These are phyloP conservation scores for Gastrolobium villosum DNA, from an alignment of 306 rosid species.

Conservation along the genomic window DNA sequence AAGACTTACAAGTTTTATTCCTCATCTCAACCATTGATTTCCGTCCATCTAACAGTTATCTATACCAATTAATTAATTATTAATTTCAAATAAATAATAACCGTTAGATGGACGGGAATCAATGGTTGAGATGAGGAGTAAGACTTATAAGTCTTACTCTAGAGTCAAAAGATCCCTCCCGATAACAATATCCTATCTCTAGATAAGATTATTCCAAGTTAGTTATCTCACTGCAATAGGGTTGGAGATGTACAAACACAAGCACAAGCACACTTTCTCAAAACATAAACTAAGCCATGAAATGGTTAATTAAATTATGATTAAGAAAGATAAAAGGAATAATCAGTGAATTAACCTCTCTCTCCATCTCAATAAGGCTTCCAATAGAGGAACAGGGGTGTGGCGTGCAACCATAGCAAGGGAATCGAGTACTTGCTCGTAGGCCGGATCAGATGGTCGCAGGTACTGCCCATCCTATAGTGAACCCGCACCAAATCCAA, in stretches of 20 bases:
- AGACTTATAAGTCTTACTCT: too few species aligned
- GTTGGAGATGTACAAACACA: not conserved
- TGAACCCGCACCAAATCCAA: conserved; percentile 35
- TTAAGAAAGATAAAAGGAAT: not conserved
- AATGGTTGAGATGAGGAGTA: too few species aligned
- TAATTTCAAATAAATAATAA: too few species aligned
- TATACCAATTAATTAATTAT: too few species aligned
- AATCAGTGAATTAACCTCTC: conserved; percentile 59
- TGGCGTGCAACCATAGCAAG: conserved; percentile 98
- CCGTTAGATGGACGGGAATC: too few species aligned
- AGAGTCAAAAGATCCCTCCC: too few species aligned
- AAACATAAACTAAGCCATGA: conserved; percentile 1
- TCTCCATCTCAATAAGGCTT: conserved; percentile 95
- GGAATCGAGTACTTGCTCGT: conserved; percentile 98
- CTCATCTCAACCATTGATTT: too few species aligned
- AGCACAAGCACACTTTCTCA: conserved; percentile 10
- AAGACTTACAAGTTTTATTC: too few species aligned
- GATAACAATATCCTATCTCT: too few species aligned
- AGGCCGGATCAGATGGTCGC: conserved; percentile 98
- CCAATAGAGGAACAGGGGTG: conserved; percentile 97
- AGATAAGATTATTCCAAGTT: not conserved
- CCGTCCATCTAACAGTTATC: too few species aligned
- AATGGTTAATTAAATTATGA: not conserved
- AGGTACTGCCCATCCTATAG: conserved; percentile 91
- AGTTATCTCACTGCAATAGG: conserved; percentile 17